Percentiles rank a stretch among this genome's conserved stretches.
These are phyloP conservation scores for Cynara cardunculus DNA, from an alignment of 129 eudicot genomes.

Conservation along the genomic window DNA sequence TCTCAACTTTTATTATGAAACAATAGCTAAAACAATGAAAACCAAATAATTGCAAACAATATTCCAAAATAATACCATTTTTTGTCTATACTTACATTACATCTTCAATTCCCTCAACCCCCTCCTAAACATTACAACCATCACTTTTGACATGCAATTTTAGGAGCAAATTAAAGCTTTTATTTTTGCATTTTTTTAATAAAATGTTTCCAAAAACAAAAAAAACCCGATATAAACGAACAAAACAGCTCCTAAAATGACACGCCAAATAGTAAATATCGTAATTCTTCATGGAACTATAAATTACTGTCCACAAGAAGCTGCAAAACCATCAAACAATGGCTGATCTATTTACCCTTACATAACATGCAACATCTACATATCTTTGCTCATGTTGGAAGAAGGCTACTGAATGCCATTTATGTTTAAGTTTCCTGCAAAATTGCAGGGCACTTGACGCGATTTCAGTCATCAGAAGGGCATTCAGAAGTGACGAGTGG, in stretches of 20 bases:
- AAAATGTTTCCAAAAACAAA: neutral
- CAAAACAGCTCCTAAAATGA: constrained; percentile 17
- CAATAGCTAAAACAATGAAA: neutral
- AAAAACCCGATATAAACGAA: constrained; percentile 3
- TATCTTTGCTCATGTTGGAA: constrained; percentile 23
- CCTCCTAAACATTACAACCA: constrained; percentile 18
- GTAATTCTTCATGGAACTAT: constrained; percentile 7
- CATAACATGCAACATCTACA: neutral
- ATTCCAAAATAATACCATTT: constrained; percentile 2
- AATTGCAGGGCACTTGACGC: neutral
- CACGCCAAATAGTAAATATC: neutral
- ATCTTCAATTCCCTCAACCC: constrained; percentile 8
- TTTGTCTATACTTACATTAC: constrained; percentile 4
- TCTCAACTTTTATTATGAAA: neutral
- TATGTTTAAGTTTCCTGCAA: neutral
- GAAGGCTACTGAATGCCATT: constrained; percentile 8
- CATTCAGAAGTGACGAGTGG: neutral
- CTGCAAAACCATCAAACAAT: constrained; percentile 23
- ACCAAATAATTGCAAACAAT: neutral
- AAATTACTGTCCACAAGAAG: constrained; percentile 11
- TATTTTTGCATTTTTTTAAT: neutral
- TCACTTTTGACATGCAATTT: constrained; percentile 20
- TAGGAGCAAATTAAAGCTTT: constrained; percentile 11
- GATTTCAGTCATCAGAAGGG: neutral
- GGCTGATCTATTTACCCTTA: constrained; percentile 20